Conservation (phyloP, 2,329 filamentous ascomycete genomes). For the Thielaviopsis ethacetica region DNA sequence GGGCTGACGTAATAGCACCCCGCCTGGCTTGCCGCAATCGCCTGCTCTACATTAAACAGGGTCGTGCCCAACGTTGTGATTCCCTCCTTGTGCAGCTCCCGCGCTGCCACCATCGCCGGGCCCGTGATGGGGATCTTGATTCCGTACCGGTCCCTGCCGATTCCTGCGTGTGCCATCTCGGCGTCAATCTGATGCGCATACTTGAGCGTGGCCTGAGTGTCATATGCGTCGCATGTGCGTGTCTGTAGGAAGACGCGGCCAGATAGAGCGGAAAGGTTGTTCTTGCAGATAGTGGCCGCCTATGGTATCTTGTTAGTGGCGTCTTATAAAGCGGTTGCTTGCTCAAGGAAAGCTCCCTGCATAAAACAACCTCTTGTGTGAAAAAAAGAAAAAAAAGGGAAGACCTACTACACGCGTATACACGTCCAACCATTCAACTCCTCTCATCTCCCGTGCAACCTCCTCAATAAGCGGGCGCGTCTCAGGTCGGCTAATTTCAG, state of each 20-base stretch:
- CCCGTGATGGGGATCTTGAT: slow-evolving; percentile 36
- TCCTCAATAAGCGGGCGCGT: slow-evolving; percentile 27
- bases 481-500: slow-evolving; percentile 26
- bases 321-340: no score
- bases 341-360: no score
- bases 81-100: slow-evolving; percentile 25
- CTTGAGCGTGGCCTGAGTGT: slow-evolving; percentile 26
- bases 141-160: slow-evolving; percentile 28
- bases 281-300: slow-evolving; percentile 30
- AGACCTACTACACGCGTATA: slow-evolving; percentile 26
- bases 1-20: slow-evolving; percentile 31
- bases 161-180: slow-evolving; percentile 28
- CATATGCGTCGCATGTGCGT: slow-evolving; percentile 28
- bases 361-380: no score
- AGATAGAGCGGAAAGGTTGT: slow-evolving; percentile 28
- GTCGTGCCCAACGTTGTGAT: slow-evolving; percentile 32
- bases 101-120: slow-evolving; percentile 28
- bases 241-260: slow-evolving; percentile 33
- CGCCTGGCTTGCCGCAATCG: slow-evolving; percentile 32
- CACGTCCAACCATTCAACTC: slow-evolving; percentile 29
- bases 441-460: slow-evolving; percentile 26
- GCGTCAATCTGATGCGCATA: slow-evolving; percentile 29
- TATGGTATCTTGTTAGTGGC: slow-evolving; percentile 12
- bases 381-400: slow-evolving; percentile 11
- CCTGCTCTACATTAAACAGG: slow-evolving; percentile 30